These are phyloP conservation scores for Colletotrichum sp. DNA, from an alignment of 2,329 filamentous ascomycete genomes.

Conservation along the genomic window DNA sequence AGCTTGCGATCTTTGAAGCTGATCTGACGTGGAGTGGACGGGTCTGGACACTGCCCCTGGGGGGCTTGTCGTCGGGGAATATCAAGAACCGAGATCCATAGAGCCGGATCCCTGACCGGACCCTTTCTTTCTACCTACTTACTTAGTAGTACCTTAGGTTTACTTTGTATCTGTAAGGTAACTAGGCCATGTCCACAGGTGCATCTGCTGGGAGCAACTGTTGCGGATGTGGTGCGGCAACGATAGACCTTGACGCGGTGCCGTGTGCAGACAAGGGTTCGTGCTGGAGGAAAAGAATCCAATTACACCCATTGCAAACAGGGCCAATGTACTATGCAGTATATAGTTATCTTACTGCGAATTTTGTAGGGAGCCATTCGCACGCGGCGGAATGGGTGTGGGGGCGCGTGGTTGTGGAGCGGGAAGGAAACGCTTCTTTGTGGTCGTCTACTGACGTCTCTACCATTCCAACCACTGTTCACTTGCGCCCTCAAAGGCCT, in stretches of 20 bases:
- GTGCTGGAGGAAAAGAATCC: background rate
- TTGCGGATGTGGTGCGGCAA: background rate
- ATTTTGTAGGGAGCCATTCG: background rate
- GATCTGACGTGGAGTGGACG: background rate
- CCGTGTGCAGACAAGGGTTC: background rate
- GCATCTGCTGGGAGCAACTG: background rate
- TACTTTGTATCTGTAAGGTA: background rate
- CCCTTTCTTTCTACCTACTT: background rate
- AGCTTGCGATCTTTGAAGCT: background rate
- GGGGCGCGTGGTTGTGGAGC: background rate
- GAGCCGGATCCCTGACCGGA: background rate
- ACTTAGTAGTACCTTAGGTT: too few species aligned
- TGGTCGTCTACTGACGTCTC: background rate
- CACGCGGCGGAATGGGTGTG: background rate
- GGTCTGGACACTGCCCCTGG: background rate
- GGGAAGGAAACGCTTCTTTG: background rate
- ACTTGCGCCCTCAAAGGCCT: background rate
- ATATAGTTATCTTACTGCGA: background rate
- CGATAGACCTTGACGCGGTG: background rate
- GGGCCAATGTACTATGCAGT: background rate
- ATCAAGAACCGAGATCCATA: slow-evolving; percentile 6
- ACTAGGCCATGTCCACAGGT: background rate
- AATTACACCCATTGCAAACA: background rate
- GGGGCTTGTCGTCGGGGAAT: background rate
- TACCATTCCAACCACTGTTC: background rate